phyloP scores from a whole-genome alignment of 352 stramenopile genomes.

The Phytophthora colocasiae region DNA sequence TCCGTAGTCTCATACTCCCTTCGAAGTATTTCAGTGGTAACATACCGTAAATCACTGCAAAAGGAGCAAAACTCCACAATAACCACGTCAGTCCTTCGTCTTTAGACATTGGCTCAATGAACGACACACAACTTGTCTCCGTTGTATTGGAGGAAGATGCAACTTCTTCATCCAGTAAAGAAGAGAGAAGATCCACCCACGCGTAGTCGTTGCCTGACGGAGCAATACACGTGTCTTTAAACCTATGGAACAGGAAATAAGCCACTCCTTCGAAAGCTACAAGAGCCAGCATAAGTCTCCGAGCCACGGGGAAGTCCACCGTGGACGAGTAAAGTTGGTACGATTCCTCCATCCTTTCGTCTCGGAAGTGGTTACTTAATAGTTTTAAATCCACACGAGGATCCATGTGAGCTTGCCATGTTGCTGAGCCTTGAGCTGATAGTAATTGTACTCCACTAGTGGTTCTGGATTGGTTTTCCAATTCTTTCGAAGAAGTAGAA shows the following conservation, averaged over 20 bases:
- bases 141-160: constrained; percentile 11
- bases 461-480: constrained; percentile 10
- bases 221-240: constrained; percentile 50
- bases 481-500: constrained; percentile 13
- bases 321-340: constrained; percentile 87
- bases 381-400: constrained; percentile 58
- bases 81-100: constrained; percentile 44
- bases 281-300: constrained; percentile 68
- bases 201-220: constrained; percentile 37
- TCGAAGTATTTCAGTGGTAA: constrained; percentile 77
- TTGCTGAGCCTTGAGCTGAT: constrained; percentile 47
- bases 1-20: constrained; percentile 66
- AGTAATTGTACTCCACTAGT: constrained; percentile 37
- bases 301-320: constrained; percentile 62
- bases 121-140: constrained; percentile 39
- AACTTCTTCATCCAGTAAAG: constrained; percentile 24
- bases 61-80: constrained; percentile 70
- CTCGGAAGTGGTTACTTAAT: constrained; percentile 75
- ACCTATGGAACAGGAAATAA: constrained; percentile 60
- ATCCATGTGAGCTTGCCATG: constrained; percentile 62
- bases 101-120: constrained; percentile 33
- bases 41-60: constrained; percentile 65
- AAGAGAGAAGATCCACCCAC: constrained; percentile 35
- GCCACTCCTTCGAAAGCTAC: constrained; percentile 60
- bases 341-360: constrained; percentile 74